A percentile compares a stretch with the other conserved stretches of the same genome.
Conservation (phyloP, 176 grass and related monocot genomes). For the Oryza australiensis region DNA sequence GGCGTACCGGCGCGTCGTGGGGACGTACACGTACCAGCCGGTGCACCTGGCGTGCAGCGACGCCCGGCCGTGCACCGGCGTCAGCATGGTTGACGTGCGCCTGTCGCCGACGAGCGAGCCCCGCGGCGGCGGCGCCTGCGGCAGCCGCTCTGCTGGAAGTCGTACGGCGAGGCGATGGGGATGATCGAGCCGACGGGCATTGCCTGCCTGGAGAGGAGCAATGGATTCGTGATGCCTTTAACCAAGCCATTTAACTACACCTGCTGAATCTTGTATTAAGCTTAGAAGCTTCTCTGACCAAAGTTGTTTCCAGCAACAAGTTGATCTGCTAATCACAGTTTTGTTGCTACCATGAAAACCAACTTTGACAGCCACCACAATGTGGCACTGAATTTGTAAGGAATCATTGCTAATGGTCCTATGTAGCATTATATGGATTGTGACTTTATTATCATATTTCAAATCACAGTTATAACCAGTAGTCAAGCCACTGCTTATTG, state of each 20-base stretch:
- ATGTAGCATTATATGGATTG: background rate
- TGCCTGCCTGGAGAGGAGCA: constrained; percentile 55
- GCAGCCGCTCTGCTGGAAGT: constrained; percentile 62
- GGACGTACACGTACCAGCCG: constrained; percentile 66
- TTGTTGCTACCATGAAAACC: background rate
- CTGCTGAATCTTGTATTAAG: constrained; percentile 35
- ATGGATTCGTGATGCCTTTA: constrained; percentile 42
- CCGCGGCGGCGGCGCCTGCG: background rate
- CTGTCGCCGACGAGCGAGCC: constrained; percentile 29
- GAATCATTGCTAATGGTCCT: background rate
- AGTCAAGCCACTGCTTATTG: background rate
- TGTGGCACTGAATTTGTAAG: background rate
- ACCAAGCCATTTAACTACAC: constrained; percentile 56
- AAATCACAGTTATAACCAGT: background rate
- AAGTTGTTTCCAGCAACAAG: background rate
- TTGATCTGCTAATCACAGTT: background rate
- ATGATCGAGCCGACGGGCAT: constrained; percentile 30
- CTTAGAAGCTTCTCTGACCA: background rate
- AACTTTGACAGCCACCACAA: background rate
- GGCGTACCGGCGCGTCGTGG: constrained; percentile 47
- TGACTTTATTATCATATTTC: background rate
- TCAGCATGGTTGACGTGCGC: constrained; percentile 51
- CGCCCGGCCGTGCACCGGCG: constrained; percentile 55
- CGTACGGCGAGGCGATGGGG: constrained; percentile 50
- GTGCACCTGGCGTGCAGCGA: constrained; percentile 72